A percentile compares a stretch with the other conserved stretches of the same genome.
phyloP scores from a whole-genome alignment of 1,139 yeast genomes.

The Pichia sp. region DNA sequence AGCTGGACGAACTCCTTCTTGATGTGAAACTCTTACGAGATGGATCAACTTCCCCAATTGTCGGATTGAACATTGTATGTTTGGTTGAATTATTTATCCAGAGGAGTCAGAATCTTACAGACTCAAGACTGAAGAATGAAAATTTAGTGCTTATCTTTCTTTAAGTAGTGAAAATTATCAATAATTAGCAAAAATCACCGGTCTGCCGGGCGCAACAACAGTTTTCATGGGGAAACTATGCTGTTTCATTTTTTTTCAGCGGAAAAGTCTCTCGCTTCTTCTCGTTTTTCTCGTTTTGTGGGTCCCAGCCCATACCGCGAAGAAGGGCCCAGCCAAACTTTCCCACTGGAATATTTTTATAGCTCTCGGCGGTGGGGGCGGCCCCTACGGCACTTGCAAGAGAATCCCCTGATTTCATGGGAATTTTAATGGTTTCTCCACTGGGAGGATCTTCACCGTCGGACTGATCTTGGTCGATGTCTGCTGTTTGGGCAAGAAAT shows the following conservation, averaged over 20 bases:
- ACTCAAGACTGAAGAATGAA: too few relatives aligned
- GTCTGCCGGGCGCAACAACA: background rate
- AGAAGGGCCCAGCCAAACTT: background rate
- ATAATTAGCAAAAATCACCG: background rate
- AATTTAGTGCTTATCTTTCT: too few relatives aligned
- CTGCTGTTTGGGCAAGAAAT: background rate
- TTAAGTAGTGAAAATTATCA: too few relatives aligned
- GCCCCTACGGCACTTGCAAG: background rate
- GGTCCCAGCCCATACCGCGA: background rate
- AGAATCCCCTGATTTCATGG: background rate
- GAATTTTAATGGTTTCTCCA: background rate
- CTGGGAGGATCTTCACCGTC: background rate
- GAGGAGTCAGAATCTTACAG: too few relatives aligned
- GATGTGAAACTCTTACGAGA: background rate
- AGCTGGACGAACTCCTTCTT: background rate
- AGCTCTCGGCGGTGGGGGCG: background rate
- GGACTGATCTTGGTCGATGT: background rate
- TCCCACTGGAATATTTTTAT: background rate
- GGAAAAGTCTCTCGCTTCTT: too few relatives aligned
- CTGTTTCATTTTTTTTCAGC: too few relatives aligned
- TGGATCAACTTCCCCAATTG: conserved; percentile 14
- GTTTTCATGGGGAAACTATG: background rate
- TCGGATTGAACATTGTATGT: conserved; percentile 11
- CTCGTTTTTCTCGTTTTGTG: background rate
- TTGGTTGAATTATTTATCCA: too few relatives aligned